These are phyloP conservation scores for Acacia crassicarpa DNA, from an alignment of 306 rosid species.

Conservation along the genomic window DNA sequence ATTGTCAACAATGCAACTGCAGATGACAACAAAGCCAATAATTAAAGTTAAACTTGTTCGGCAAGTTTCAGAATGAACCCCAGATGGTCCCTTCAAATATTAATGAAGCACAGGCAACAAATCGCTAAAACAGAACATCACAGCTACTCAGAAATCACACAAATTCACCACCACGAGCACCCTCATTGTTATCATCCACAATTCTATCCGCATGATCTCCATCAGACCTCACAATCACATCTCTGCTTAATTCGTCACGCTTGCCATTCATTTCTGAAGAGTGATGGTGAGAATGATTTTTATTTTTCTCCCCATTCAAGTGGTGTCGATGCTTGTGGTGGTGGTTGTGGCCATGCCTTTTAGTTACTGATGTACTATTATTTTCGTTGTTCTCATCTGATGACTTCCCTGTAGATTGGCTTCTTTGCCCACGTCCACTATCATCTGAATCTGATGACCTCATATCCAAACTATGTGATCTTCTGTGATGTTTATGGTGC, in stretches of 20 bases:
- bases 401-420: constrained; percentile 51
- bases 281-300: constrained; percentile 11
- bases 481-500: constrained; percentile 51
- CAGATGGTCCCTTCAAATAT: not conserved
- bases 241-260: constrained; percentile 15
- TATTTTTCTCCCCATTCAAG: constrained; percentile 41
- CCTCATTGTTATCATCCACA: constrained; percentile 18
- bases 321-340: constrained; percentile 33
- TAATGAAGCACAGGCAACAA: not conserved
- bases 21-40: not conserved
- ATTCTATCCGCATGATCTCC: constrained; percentile 23
- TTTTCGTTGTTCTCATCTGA: constrained; percentile 58
- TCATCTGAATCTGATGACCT: constrained; percentile 54
- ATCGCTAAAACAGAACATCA: constrained; percentile 6
- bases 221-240: constrained; percentile 11
- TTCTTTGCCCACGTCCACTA: constrained; percentile 28
- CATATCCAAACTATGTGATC: constrained; percentile 44
- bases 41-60: not conserved
- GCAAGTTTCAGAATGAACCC: not conserved
- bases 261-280: constrained; percentile 32
- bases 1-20: too few species aligned
- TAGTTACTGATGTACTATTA: constrained; percentile 37
- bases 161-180: constrained; percentile 18
- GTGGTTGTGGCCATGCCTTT: constrained; percentile 39
- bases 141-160: constrained; percentile 16